Percentiles rank a stretch among this genome's conserved stretches.
phyloP scores from a whole-genome alignment of 768 basidiomycete species.

The Hypholoma sublateritium region DNA sequence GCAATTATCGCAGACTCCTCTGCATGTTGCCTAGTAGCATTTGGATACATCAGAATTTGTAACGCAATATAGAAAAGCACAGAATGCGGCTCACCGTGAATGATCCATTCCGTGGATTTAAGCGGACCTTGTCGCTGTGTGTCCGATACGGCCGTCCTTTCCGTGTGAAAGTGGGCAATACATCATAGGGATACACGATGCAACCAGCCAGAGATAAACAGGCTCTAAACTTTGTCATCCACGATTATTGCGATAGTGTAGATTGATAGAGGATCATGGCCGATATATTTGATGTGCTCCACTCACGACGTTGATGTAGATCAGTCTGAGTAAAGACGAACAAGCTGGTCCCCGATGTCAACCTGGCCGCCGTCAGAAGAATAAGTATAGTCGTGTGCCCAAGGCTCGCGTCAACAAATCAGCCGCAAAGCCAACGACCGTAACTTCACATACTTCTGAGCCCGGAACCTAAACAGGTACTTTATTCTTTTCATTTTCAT shows the following conservation, averaged over 20 bases:
- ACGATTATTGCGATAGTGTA: neutral
- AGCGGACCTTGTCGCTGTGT: neutral
- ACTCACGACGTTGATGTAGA: neutral
- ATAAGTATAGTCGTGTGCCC: neutral
- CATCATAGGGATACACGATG: neutral
- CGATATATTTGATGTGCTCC: neutral
- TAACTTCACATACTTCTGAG: too few relatives aligned
- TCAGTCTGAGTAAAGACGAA: neutral
- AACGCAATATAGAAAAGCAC: too few relatives aligned
- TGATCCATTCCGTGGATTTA: conserved; percentile 1
- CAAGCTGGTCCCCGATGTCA: neutral
- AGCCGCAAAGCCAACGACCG: neutral
- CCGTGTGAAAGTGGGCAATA: neutral
- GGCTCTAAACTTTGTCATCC: neutral
- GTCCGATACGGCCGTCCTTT: neutral
- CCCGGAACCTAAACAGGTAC: too few relatives aligned
- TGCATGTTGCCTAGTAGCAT: too few relatives aligned
- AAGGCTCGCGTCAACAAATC: neutral
- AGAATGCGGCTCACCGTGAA: too few relatives aligned
- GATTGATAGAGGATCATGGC: neutral
- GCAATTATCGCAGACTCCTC: too few relatives aligned
- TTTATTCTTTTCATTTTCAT: too few relatives aligned
- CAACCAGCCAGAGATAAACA: neutral
- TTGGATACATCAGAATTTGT: too few relatives aligned
- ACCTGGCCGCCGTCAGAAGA: neutral